Evolutionary conservation across 192 early-diverging fungal genomes (phyloP), one percentile per base, ranked within the genome.

Genomic region (Coemansia sp.): DNA sequence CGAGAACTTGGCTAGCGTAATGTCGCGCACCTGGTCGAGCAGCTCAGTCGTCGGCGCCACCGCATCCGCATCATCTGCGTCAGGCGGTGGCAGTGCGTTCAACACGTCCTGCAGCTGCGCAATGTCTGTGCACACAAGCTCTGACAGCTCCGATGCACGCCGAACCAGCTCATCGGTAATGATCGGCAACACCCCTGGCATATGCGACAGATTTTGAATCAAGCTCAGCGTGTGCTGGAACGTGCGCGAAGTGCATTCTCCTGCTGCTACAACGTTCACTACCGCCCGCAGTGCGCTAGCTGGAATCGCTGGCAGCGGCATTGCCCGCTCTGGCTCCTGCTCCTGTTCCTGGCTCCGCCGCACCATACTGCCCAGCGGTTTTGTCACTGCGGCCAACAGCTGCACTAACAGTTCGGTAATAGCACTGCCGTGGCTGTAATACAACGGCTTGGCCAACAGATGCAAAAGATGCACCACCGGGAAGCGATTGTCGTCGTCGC

Each of bases 191-290:
- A 90, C 86, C 34, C 86, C 89, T 5, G 83, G 66, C 47, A 93
- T 72, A 5, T 86, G 78, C 6, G 90, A 90, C 28, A 98, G 78
- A 55, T 96, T 87, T 66, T 94, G 93, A 52, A 98, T 94, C 23
- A 94, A 89, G 36, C 88, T 85, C 6, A 97, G 81, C 3, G 93
- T 95, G 66, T 89, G 92, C 80, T 96, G 94, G 88, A 97, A 98
- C 2, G 93, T 98, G 60, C 89, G 90, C 65, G 89, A 87, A 19
- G 97, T 91, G 66, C 92, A 94, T 71, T 93, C 94, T 20, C 91
- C 94, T 15, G 86, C 87, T 20, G 91, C 94, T 31, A 98, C 75
- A 0, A 96, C 93, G 58, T 95, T 90, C 28, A 98, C 92, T 22
- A 98, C 88, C 3, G 89, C 73, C 11, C 88, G 87, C n/a, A 95